Evolutionary conservation across 352 stramenopile genomes (phyloP), one percentile per base, ranked within the genome.

Genomic region (Globisporangium nodosum): DNA sequence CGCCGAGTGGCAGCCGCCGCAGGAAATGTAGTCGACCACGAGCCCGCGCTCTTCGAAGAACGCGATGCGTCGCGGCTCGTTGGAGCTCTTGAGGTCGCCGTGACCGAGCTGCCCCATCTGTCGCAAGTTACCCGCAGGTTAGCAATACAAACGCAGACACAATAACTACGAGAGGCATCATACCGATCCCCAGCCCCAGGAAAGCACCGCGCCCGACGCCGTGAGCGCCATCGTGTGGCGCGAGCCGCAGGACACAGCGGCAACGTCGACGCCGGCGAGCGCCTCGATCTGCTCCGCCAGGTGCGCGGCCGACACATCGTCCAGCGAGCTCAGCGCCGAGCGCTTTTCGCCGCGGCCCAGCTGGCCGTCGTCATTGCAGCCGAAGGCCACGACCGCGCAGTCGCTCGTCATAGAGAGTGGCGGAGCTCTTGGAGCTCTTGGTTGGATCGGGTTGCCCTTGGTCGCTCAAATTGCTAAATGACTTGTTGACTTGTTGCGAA

Each of bases 311-410:
- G 81, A 85, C 51, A 93, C 80, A 55, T 74, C 77, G 62, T 93
- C 84, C 20, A 93, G 82, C 24, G 74, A 65, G 27, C 80, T 68
- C 24, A 53, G 76, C 43, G 64, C 68, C 46, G 68, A 74, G 31
- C 80, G 79, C 65, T 77, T 77, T 57, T 86, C 80, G 27, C 81
- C 84, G 45, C 76, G 85, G 27, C 80, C 84, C 50, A 94, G 58
- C 63, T 94, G 84, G 0, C 84, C 84, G 64, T 94, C 84, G 62
- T 94, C 84, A 60, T 91, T 91, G 76, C 81, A 92, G 52, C 81
- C 81, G 59, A 94, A 91, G 30, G 80, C 77, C 58, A 89, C 68
- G 21, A 90, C 68, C 13, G 73, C 69, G 66, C 69, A 78, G 49
- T 74, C 59, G 20, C 46, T 24, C 7, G n/a, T 49, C n/a, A 42